Conservation (phyloP, 2,329 filamentous ascomycete species). For the Dactylellina cionopaga region DNA sequence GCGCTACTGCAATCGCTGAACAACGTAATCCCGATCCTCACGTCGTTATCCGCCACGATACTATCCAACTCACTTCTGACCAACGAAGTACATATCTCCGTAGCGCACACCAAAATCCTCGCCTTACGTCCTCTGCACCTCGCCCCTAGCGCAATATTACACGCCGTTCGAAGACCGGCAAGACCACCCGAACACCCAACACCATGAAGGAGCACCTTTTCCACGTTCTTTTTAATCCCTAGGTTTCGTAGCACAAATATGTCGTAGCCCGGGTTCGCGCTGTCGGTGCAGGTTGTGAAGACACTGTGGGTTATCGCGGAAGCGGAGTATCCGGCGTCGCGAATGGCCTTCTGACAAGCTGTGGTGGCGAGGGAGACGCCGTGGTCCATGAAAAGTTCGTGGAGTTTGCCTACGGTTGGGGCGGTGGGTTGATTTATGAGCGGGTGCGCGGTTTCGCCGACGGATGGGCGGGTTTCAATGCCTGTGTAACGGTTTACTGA, state of each 20-base stretch:
- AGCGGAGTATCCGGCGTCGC: slow-evolving; percentile 66
- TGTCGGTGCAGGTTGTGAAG: slow-evolving; percentile 75
- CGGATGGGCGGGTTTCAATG: slow-evolving; percentile 71
- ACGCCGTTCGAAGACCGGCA: slow-evolving; percentile 71
- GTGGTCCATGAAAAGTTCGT: slow-evolving; percentile 67
- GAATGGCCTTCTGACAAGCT: slow-evolving; percentile 68
- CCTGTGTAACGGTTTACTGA: slow-evolving; percentile 73
- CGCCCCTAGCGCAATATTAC: slow-evolving; percentile 73
- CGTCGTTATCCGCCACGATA: slow-evolving; percentile 69
- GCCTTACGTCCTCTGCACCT: slow-evolving; percentile 70
- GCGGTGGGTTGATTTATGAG: slow-evolving; percentile 67
- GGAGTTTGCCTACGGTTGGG: slow-evolving; percentile 69
- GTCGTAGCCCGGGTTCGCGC: slow-evolving; percentile 75
- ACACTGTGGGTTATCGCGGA: slow-evolving; percentile 73
- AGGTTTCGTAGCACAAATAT: slow-evolving; percentile 71
- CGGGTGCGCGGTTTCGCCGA: slow-evolving; percentile 71
- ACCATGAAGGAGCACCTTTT: slow-evolving; percentile 74
- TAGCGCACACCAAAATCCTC: slow-evolving; percentile 72
- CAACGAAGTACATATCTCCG: slow-evolving; percentile 71
- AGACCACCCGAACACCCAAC: slow-evolving; percentile 74
- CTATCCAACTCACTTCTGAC: slow-evolving; percentile 74
- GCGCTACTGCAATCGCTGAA: slow-evolving; percentile 79
- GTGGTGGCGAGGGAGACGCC: slow-evolving; percentile 69
- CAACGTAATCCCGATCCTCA: slow-evolving; percentile 72
- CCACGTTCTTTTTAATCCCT: slow-evolving; percentile 68